Evolutionary conservation across 164 flowering plant species (phyloP), one percentile per base, ranked within the genome.

Genomic region (Aristolochia californica): DNA sequence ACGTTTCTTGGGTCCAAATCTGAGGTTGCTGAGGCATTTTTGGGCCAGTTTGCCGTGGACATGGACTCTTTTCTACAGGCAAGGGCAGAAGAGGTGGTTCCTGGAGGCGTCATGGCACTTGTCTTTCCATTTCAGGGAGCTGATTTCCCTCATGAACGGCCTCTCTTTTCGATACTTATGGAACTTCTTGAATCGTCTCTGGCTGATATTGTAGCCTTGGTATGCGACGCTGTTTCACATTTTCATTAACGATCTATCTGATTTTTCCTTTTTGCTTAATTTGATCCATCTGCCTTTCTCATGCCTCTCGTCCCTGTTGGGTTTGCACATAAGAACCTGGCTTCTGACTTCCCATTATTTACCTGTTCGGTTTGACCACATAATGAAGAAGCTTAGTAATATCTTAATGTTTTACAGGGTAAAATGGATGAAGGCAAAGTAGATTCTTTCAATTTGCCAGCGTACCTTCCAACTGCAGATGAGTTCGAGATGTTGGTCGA

Each of bases 381-480:
- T n/a, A n/a, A n/a, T n/a, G n/a, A n/a, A n/a, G n/a, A n/a, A n/a
- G n/a, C n/a, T n/a, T n/a, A n/a, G n/a, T n/a, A n/a, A n/a, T n/a
- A n/a, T 7, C 14, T 47, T 21, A 2, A 14, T 43, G 13, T 11
- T 23, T 24, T 52, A 47, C 57, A 70, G 73, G 66, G 73, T 20
- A 11, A 30, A 18, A 4, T 61, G n/a, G 58, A 48, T 18, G 61
- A 66, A 62, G 56, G 20, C 24, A 15, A 56, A 53, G 25, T 65
- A 20, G 68, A 69, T 51, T 57, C 66, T 20, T 69, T 69, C 52
- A 65, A 70, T 48, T 22, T 70, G 48, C 73, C 73, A 0, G 15
- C 55, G 8, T 70, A 61, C 53, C 13, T 23, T 10, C 49, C 69
- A 48, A 30, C 55, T 25, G n/a, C 27, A 0, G 16, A 25, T 27